phyloP scores from a whole-genome alignment of 306 rosid genomes.

The Glycine latifolia region DNA sequence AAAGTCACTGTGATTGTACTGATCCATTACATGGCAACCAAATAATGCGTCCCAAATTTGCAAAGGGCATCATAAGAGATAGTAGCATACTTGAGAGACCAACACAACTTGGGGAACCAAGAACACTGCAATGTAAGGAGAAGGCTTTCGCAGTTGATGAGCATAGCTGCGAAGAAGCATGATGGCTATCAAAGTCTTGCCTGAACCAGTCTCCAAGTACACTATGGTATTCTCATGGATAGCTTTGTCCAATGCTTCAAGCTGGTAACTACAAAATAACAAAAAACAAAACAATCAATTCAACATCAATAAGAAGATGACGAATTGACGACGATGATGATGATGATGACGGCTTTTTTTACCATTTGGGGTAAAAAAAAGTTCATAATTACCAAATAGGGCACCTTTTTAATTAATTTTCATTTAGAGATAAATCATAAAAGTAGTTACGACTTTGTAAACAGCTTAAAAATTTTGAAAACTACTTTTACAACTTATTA shows the following conservation, averaged over 20 bases:
- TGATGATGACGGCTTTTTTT: no score
- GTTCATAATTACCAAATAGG: no score
- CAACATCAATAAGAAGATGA: background rate
- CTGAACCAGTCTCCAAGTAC: conserved; percentile 88
- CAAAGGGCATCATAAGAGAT: conserved; percentile 3
- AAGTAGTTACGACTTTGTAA: no score
- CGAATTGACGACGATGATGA: background rate
- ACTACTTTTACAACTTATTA: no score
- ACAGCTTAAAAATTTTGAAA: no score
- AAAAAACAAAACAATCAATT: background rate
- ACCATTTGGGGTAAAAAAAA: no score
- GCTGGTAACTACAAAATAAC: conserved; percentile 68
- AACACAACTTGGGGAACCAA: conserved; percentile 88
- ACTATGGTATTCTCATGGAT: conserved; percentile 70
- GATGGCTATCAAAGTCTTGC: conserved; percentile 87
- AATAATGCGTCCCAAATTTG: conserved; percentile 9
- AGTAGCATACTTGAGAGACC: conserved; percentile 68
- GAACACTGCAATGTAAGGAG: conserved; percentile 70
- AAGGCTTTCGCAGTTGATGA: conserved; percentile 71
- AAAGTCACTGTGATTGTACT: background rate
- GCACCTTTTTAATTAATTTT: no score
- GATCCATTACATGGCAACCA: conserved; percentile 6
- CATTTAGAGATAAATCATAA: no score
- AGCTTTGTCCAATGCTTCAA: conserved; percentile 78
- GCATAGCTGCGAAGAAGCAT: conserved; percentile 88